Base-by-base conservation (phyloP, 2,329 filamentous ascomycete species). In the Beauveria rudraprayagi region DNA sequence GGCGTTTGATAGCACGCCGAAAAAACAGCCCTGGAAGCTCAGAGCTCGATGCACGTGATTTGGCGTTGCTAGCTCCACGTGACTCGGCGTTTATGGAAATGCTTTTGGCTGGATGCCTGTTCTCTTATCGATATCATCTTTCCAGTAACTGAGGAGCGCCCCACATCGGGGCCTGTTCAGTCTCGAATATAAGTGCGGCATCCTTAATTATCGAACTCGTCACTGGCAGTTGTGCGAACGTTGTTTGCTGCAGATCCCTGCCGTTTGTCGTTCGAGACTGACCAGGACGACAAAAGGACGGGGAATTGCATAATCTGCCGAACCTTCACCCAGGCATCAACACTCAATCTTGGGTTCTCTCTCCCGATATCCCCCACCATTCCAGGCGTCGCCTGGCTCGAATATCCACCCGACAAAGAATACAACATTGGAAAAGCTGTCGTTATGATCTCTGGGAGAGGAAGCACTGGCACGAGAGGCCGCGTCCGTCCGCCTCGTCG, bases 361-460 rank as follows among this genome's bases (percentile, higher is more conserved):
- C 30, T 30, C 16, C 14, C 3, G 8, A 8, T 6, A 52, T 34
- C 22, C 56, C 47, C 56, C 56, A 55, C 51, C 43, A 55, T 44
- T 34, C 41, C 14, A 44, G 3, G 6, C 34, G 41, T 46, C 44
- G 53, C 55, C 51, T 43, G 3, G 54, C 19, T n/a, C 41, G 26
- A 37, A 48, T n/a, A 22, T 43, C 56, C 37, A 47, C 34, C 24
- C 10, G 30, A 24, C 48, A 19, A 19, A 24, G 28, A 34, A 40
- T 19, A n/a, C 19, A 41, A 40, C 41, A 43, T n/a, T 44, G 37
- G 17, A 43, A 64, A 64, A 28, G 9, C 28, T 14, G 48, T 17
- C 26, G 28, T 40, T 7, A 81, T 81, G 78, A 80, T 81, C 66
- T 79, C 78, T 7, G 78, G 78, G 63, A 75, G 78, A 67, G 78